Evolutionary conservation across 2,329 filamentous ascomycete species (phyloP).

Genomic region (Scedosporium minutisporum): DNA sequence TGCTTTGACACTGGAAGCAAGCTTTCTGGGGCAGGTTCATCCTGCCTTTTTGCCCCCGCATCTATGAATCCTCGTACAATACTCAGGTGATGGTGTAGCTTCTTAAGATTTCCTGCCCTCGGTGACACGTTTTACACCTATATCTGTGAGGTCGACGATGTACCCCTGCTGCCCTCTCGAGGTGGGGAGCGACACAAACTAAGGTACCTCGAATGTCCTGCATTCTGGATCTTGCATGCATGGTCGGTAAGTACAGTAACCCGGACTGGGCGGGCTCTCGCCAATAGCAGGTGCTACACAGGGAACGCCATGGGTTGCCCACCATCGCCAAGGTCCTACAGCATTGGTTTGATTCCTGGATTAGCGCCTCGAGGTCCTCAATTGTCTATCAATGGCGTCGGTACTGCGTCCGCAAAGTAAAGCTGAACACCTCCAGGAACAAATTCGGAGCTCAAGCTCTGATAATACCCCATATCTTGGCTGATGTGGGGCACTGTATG

Average conservation of each 20-base stretch:
- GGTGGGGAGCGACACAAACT: background rate
- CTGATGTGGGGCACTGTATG: too few species aligned
- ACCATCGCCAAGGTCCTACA: background rate
- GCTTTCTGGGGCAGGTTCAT: background rate
- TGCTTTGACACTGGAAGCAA: background rate
- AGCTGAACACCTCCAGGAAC: too few species aligned
- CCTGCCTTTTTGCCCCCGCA: background rate
- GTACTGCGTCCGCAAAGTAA: too few species aligned
- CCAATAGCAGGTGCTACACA: background rate
- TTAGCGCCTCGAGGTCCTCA: too few species aligned
- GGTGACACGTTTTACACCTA: background rate
- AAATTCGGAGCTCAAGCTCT: too few species aligned
- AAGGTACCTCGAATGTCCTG: background rate
- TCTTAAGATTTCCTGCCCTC: background rate
- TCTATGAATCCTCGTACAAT: slow-evolving; percentile 1
- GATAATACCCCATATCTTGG: too few species aligned
- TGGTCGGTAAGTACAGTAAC: background rate
- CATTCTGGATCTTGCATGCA: slow-evolving; percentile 2
- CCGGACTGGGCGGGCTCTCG: background rate
- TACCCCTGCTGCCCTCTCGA: background rate
- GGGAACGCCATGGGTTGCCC: background rate
- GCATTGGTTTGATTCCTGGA: background rate
- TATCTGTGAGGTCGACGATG: background rate
- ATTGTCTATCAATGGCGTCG: too few species aligned
- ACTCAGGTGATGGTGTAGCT: slow-evolving; percentile 3